Conservation (phyloP, 208 protist genomes). For the Wallacemonas rigidus region DNA sequence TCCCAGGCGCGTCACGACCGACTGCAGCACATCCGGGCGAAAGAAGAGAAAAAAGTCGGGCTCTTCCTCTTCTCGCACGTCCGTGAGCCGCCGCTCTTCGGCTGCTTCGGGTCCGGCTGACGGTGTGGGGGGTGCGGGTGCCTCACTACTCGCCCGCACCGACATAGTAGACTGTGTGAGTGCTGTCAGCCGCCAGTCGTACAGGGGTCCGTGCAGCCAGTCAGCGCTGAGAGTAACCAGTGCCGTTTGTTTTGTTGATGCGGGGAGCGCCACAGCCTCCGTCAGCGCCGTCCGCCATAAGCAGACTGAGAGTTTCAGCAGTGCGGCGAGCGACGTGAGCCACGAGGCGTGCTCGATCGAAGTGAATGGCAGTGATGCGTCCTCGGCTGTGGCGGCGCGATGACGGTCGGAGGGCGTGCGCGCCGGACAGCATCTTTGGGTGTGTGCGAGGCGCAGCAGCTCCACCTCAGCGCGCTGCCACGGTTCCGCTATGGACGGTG, state of each 20-base stretch:
- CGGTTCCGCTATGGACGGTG: too few species aligned
- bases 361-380: background rate
- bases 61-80: too few species aligned
- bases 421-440: background rate
- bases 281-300: background rate
- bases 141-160: too few species aligned
- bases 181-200: background rate
- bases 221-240: background rate
- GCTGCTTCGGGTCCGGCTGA: too few species aligned
- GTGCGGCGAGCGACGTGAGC: background rate
- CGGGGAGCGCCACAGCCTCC: background rate
- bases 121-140: too few species aligned
- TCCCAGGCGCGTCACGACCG: background rate
- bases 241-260: background rate
- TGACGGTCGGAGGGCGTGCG: background rate
- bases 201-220: background rate
- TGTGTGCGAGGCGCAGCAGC: too few species aligned
- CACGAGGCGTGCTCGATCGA: background rate
- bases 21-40: background rate
- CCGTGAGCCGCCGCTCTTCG: too few species aligned
- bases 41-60: background rate
- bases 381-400: background rate
- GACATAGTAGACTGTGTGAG: background rate
- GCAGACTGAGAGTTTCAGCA: background rate
- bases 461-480: too few species aligned